Conservation (phyloP, 78 protist genomes). For the Paulinella micropora region DNA sequence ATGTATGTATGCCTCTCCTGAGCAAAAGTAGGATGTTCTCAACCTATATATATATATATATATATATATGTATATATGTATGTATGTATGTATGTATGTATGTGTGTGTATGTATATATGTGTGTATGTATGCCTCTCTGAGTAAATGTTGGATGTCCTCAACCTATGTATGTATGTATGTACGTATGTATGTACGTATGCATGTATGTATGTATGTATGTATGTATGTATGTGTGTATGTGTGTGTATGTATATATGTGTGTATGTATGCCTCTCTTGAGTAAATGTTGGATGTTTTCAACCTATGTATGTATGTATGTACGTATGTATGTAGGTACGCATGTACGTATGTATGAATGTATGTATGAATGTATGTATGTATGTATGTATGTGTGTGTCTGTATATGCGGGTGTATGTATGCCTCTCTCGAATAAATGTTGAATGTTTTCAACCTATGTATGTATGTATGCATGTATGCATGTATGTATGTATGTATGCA, state of each 20-base stretch:
- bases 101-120: too few species aligned
- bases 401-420: not conserved
- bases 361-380: not conserved
- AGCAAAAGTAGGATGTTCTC: not conserved
- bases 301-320: not conserved
- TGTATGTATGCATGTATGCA: not conserved
- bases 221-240: too few species aligned
- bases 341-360: not conserved
- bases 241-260: not conserved
- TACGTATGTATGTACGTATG: not conserved
- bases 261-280: not conserved
- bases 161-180: not conserved
- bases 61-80: not conserved
- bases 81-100: not conserved
- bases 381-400: not conserved
- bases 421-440: not conserved
- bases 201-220: not conserved
- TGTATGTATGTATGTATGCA: not conserved
- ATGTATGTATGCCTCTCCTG: not conserved
- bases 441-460: not conserved
- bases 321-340: not conserved
- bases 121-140: not conserved
- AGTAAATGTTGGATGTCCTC: not conserved
- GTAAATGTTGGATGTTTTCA: not conserved
- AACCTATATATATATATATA: not conserved